Base-by-base conservation (phyloP, 1,284 basidiomycete species). In the Vanrija pseudolonga region DNA sequence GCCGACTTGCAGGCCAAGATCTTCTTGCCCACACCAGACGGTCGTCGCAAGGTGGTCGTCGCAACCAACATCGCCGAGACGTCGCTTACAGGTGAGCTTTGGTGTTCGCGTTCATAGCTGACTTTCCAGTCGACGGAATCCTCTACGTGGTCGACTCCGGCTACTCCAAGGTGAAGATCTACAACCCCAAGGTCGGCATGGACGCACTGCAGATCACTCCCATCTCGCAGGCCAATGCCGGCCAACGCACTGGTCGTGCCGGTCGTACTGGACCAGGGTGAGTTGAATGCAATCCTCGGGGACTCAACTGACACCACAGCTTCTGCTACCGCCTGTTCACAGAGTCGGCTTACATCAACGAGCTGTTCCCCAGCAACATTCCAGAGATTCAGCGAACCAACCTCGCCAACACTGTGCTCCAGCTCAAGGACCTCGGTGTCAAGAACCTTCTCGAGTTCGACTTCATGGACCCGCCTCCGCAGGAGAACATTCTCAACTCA, bases 41-140 rank as follows among this genome's bases (percentile, higher is more conserved):
- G 95, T 7, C 83, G 94, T 46, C 82, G 96, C 41, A 98, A 98
- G 77, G 92, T 95, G 52, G 92, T 98, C 59, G 93, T 98, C 0
- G 95, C 96, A 0, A 99, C 96, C 7, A 99, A 99, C 76, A 98
- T 98, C 60, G 96, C 96, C 4, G 96, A 99, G 77, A 99, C 96
- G 0, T 98, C 95, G 3, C 77, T 98, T 57, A 97, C 93, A 8
- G 88, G 89, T 88, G 62, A 51, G 80, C 56, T 20, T 6, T 4
- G 5, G 11, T 3, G 0, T 45, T 47, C 58, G 22, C 4, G 73
- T 26, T 53, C 56, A 53, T 61, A 36, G 57, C n/a, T n/a, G n/a
- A n/a, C 20, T 26, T 51, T 20, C 46, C 72, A 86, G 94, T 98
- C 56, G 96, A 98, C 67, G 96, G 96, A 68, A 98, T 99, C 68